Conservation (phyloP, 768 basidiomycete species). For the Serendipita sp. region DNA sequence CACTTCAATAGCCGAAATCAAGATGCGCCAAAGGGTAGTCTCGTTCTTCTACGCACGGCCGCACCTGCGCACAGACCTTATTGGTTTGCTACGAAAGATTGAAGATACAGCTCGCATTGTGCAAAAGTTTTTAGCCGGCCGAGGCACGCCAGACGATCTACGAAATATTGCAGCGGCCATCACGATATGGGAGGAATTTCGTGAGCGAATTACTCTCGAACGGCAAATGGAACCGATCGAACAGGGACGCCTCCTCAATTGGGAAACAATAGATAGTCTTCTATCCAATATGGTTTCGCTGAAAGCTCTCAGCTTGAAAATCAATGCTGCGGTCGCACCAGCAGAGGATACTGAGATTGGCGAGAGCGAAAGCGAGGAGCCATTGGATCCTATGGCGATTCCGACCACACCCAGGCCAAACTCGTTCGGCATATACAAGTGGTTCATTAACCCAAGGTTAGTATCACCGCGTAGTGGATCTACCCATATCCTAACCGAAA, state of each 20-base stretch:
- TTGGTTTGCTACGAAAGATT: conserved; percentile 33
- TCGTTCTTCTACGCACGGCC: conserved; percentile 45
- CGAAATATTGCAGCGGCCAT: conserved; percentile 47
- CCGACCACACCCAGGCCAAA: conserved; percentile 7
- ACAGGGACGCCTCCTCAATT: conserved; percentile 22
- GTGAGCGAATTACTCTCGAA: conserved; percentile 37
- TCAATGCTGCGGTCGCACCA: conserved; percentile 30
- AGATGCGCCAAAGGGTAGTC: conserved; percentile 59
- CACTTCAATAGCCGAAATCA: conserved; percentile 55
- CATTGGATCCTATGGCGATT: not conserved
- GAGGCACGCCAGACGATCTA: conserved; percentile 51
- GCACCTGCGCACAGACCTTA: conserved; percentile 49
- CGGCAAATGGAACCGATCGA: conserved; percentile 28
- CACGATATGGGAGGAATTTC: conserved; percentile 38
- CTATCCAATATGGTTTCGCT: conserved; percentile 38
- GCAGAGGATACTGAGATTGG: conserved; percentile 13
- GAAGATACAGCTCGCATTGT: conserved; percentile 63
- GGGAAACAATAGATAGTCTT: conserved; percentile 39
- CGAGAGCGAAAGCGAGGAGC: conserved; percentile 10
- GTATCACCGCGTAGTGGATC: conserved; percentile 7
- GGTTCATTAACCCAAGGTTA: conserved; percentile 54
- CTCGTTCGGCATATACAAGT: conserved; percentile 24
- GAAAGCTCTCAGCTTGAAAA: conserved; percentile 34
- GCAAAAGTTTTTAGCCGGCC: conserved; percentile 55
- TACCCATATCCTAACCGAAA: not conserved